These are phyloP conservation scores for Angomonas ambiguus DNA, from an alignment of 208 protist genomes.

Conservation along the genomic window DNA sequence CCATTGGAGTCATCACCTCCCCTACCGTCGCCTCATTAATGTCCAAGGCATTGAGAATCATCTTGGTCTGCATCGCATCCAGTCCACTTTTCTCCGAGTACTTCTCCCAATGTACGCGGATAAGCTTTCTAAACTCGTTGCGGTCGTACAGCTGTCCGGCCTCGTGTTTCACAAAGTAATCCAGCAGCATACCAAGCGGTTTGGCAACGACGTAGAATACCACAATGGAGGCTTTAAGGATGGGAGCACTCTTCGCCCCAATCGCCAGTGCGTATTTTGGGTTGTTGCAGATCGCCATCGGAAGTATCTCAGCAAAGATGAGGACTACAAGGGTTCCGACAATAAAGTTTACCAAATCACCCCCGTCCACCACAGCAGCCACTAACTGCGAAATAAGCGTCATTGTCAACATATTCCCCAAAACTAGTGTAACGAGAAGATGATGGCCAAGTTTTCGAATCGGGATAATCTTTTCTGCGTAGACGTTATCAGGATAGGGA, in stretches of 20 bases:
- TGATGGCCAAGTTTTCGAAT: constrained; percentile 69
- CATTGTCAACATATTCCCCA: constrained; percentile 81
- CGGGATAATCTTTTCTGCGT: constrained; percentile 64
- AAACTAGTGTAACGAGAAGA: constrained; percentile 57
- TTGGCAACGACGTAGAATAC: constrained; percentile 68
- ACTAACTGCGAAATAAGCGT: constrained; percentile 80
- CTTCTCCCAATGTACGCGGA: constrained; percentile 71
- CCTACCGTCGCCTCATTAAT: constrained; percentile 49
- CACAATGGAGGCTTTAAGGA: constrained; percentile 57
- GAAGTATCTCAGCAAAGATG: constrained; percentile 74
- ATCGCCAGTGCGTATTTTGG: constrained; percentile 59
- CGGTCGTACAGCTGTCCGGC: constrained; percentile 74
- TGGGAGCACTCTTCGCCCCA: constrained; percentile 43
- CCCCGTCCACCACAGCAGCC: constrained; percentile 50
- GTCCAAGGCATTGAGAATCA: constrained; percentile 77
- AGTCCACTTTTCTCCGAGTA: constrained; percentile 63
- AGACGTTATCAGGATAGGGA: constrained; percentile 52
- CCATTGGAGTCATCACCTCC: constrained; percentile 54
- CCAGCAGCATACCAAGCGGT: constrained; percentile 68
- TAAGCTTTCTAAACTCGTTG: constrained; percentile 72
- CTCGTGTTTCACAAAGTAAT: constrained; percentile 64
- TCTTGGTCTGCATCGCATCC: constrained; percentile 53
- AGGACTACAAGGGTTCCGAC: constrained; percentile 60
- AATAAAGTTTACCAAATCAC: constrained; percentile 70
- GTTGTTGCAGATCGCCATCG: constrained; percentile 78